These are phyloP conservation scores for Fomes fomentarius DNA, from an alignment of 1,284 basidiomycete genomes.

Conservation along the genomic window DNA sequence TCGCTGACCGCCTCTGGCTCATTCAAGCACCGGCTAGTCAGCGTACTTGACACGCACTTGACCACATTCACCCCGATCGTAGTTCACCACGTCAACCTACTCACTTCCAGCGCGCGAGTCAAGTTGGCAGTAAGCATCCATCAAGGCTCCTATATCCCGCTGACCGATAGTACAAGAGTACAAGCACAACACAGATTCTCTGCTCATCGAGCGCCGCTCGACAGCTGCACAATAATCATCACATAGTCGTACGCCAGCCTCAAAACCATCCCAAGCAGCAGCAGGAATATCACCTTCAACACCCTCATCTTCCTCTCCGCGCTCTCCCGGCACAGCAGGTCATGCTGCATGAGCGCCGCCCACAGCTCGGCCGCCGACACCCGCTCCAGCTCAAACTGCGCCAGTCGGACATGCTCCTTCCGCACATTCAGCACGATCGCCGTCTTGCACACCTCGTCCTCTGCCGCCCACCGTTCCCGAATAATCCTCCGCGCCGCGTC, in stretches of 20 bases:
- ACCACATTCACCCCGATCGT: no score
- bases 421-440: slow-evolving; percentile 17
- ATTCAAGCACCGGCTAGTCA: no score
- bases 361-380: slow-evolving; percentile 12
- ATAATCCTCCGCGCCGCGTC: background rate
- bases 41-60: no score
- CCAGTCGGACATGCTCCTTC: slow-evolving; percentile 8
- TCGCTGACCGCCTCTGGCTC: no score
- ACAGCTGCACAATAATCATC: background rate
- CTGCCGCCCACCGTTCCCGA: slow-evolving; percentile 9
- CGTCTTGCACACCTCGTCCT: slow-evolving; percentile 21
- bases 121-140: no score
- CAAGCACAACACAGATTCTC: no score
- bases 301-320: background rate
- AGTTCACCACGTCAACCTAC: no score
- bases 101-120: no score
- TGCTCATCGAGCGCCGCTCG: no score
- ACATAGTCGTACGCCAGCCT: background rate
- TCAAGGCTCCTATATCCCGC: no score
- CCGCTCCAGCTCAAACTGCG: background rate
- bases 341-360: slow-evolving; percentile 4
- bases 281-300: background rate
- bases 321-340: background rate
- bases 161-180: no score
- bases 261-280: background rate